A percentile compares a stretch with the other conserved stretches of the same genome.
Conservation (phyloP, 495 filamentous ascomycete species). For the Schizothecium vesticola region DNA sequence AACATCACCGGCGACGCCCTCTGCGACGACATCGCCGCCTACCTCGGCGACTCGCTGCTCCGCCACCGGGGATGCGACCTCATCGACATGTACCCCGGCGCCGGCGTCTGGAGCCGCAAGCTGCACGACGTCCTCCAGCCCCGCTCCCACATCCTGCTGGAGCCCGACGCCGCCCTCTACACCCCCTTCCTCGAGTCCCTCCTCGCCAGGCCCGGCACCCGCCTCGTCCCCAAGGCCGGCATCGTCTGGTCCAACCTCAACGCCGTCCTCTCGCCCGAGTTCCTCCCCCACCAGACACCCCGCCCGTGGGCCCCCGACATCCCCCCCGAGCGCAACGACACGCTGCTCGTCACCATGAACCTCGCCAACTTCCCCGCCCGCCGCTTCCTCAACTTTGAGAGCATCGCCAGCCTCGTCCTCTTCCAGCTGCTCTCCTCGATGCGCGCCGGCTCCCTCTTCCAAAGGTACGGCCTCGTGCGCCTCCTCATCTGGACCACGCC, state of each 20-base stretch:
- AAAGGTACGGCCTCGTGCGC: slow-evolving; percentile 62
- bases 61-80: slow-evolving; percentile 67
- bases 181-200: slow-evolving; percentile 56
- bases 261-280: slow-evolving; percentile 39
- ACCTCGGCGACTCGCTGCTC: slow-evolving; percentile 45
- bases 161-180: slow-evolving; percentile 53
- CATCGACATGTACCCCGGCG: slow-evolving; percentile 77
- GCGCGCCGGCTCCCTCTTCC: slow-evolving; percentile 42
- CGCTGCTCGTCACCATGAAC: slow-evolving; percentile 62
- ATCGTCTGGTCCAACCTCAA: slow-evolving; percentile 45
- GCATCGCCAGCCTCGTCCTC: slow-evolving; percentile 38
- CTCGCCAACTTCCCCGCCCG: slow-evolving; percentile 40
- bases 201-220: slow-evolving; percentile 50
- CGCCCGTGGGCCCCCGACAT: slow-evolving; percentile 15
- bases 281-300: slow-evolving; percentile 47
- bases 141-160: slow-evolving; percentile 72
- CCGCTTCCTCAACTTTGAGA: slow-evolving; percentile 30
- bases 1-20: slow-evolving; percentile 55
- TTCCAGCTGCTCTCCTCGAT: slow-evolving; percentile 45
- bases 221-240: slow-evolving; percentile 45
- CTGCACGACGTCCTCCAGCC: slow-evolving; percentile 70
- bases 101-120: slow-evolving; percentile 67
- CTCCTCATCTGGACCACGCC: slow-evolving; percentile 59
- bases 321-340: slow-evolving; percentile 50
- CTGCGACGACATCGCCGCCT: slow-evolving; percentile 44